Evolutionary conservation across 2,329 filamentous ascomycete genomes (phyloP).

Genomic region (Trichophyton simii): DNA sequence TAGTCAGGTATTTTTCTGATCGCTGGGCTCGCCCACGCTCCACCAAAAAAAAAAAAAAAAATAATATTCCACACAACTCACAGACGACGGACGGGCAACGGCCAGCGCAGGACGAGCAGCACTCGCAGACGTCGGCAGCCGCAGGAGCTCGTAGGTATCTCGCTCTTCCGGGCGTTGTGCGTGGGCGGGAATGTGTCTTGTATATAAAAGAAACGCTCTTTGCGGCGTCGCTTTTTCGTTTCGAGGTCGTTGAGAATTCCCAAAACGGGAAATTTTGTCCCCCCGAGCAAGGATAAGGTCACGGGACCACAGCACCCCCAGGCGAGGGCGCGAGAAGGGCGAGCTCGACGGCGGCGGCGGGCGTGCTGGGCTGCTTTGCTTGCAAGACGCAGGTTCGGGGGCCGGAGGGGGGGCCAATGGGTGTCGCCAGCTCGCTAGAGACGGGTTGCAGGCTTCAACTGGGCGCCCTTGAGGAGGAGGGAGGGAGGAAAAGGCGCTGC

Average conservation of each 20-base stretch:
- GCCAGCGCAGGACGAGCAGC: not conserved
- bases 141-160: not conserved
- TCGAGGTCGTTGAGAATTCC: not conserved
- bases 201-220: not conserved
- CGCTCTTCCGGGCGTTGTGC: no score
- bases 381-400: not conserved
- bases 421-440: not conserved
- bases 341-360: not conserved
- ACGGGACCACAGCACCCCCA: not conserved
- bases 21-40: not conserved
- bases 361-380: no score
- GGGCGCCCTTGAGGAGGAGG: no score
- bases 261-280: not conserved
- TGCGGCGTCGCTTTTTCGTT: not conserved
- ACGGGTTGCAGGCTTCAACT: not conserved
- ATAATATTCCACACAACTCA: not conserved
- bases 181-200: not conserved
- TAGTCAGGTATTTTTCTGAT: not conserved
- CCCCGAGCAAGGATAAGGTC: constrained; percentile 2
- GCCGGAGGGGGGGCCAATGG: not conserved
- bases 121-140: not conserved
- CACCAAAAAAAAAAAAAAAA: not conserved
- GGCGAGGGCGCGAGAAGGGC: not conserved
- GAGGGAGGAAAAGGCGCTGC: no score
- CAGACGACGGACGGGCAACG: not conserved